Conservation (phyloP, 129 eudicot species). For the Dittrichia graveolens region DNA sequence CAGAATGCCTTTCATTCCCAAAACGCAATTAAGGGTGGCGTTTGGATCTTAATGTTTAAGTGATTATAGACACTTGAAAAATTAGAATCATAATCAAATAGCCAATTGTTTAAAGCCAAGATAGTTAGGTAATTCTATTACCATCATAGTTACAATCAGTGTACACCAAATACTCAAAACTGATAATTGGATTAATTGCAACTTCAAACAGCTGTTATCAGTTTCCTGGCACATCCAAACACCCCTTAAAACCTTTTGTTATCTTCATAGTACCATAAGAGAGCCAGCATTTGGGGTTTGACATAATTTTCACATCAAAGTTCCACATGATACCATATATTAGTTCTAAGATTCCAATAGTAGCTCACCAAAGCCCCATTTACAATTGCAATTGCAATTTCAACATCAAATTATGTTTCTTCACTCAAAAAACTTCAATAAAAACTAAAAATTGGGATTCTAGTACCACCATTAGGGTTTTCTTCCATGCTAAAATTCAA, state of each 20-base stretch:
- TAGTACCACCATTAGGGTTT: conserved; percentile 8
- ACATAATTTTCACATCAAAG: not conserved
- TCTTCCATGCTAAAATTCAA: conserved; percentile 7
- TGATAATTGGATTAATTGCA: not conserved
- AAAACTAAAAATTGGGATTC: not conserved
- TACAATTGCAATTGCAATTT: not conserved
- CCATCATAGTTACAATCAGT: not conserved
- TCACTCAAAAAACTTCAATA: not conserved
- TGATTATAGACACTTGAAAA: not conserved
- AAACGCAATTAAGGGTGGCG: not conserved
- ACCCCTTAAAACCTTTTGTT: conserved; percentile 7
- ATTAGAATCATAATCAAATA: not conserved
- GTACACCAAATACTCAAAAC: not conserved
- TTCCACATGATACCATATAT: not conserved
- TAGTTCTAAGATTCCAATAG: not conserved
- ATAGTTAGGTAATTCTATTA: not conserved
- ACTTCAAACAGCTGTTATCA: not conserved
- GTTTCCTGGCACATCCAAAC: not conserved
- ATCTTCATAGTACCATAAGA: conserved; percentile 2
- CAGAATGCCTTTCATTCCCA: not conserved
- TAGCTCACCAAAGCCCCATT: not conserved
- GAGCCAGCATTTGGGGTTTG: not conserved
- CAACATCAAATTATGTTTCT: not conserved
- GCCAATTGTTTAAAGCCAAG: not conserved
- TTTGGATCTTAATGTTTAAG: not conserved